Conservation (phyloP, 768 basidiomycete genomes). For the Boletus rubropictus region DNA sequence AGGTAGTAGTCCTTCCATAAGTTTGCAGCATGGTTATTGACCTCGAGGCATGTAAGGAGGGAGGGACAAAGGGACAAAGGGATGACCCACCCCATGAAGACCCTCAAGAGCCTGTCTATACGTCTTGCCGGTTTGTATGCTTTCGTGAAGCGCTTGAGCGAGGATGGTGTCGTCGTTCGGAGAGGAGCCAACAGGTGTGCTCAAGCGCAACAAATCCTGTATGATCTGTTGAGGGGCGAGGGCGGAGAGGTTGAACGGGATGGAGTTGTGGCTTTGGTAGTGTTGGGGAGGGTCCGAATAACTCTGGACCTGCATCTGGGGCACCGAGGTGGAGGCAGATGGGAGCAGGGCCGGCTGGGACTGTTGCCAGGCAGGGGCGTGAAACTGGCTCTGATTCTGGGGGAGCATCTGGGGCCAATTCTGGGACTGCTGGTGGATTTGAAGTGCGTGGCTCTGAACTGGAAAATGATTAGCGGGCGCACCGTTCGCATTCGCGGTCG, state of each 20-base stretch:
- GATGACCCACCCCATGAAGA: slow-evolving; percentile 53
- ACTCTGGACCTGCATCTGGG: slow-evolving; percentile 17
- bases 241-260: slow-evolving; percentile 31
- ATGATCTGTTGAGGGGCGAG: slow-evolving; percentile 47
- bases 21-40: slow-evolving; percentile 46
- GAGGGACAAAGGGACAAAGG: neutral
- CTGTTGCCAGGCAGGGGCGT: slow-evolving; percentile 28
- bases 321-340: slow-evolving; percentile 29
- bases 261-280: slow-evolving; percentile 16
- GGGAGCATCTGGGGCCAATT: slow-evolving; percentile 24
- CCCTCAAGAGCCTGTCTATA: slow-evolving; percentile 64
- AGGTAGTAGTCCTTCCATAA: slow-evolving; percentile 81
- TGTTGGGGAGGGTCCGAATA: slow-evolving; percentile 18
- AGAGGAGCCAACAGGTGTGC: slow-evolving; percentile 44
- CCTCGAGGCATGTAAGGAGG: slow-evolving; percentile 22
- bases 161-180: slow-evolving; percentile 56
- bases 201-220: slow-evolving; percentile 51
- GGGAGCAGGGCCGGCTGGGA: slow-evolving; percentile 31
- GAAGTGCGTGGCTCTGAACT: slow-evolving; percentile 8
- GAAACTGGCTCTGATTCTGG: slow-evolving; percentile 27
- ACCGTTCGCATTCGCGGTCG: slow-evolving; percentile 15
- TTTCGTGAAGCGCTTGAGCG: slow-evolving; percentile 40
- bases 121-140: slow-evolving; percentile 37
- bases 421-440: slow-evolving; percentile 19
- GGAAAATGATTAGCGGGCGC: slow-evolving; percentile 13